Evolutionary conservation across 352 stramenopile species (phyloP).

Genomic region (Phytophthora multivora): DNA sequence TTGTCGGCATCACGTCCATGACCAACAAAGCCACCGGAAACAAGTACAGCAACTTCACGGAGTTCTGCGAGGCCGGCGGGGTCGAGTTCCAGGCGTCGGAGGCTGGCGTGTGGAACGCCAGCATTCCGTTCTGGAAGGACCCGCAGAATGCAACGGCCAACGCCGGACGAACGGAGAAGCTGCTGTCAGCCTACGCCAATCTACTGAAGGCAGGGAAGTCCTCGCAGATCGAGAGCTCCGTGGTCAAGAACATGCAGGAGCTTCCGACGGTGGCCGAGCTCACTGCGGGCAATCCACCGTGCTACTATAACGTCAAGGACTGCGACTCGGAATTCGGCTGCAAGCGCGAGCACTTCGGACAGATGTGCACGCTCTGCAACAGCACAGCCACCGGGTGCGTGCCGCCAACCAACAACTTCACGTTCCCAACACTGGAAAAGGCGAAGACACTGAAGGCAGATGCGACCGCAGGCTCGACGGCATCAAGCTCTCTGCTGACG

Average conservation of each 20-base stretch:
- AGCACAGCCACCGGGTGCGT: constrained; percentile 31
- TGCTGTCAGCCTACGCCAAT: constrained; percentile 53
- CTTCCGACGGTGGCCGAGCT: constrained; percentile 53
- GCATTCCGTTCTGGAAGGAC: constrained; percentile 69
- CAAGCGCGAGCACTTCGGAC: constrained; percentile 59
- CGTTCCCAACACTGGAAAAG: constrained; percentile 45
- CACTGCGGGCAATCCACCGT: constrained; percentile 53
- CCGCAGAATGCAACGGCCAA: constrained; percentile 58
- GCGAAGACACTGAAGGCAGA: constrained; percentile 13
- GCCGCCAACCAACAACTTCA: constrained; percentile 31
- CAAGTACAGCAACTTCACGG: constrained; percentile 64
- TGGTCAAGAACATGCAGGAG: constrained; percentile 45
- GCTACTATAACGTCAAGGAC: constrained; percentile 63
- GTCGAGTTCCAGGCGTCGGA: too few relatives aligned
- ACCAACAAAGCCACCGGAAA: constrained; percentile 34
- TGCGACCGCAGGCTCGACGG: neutral
- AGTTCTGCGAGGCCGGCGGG: constrained; percentile 52
- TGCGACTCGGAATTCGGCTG: constrained; percentile 62
- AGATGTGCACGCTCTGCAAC: constrained; percentile 62
- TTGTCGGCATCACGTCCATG: constrained; percentile 77
- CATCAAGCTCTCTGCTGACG: constrained; percentile 12
- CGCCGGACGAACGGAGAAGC: constrained; percentile 36
- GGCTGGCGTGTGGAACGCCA: constrained; percentile 37
- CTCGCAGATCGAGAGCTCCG: constrained; percentile 33
- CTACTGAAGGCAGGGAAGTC: constrained; percentile 35